Evolutionary conservation across 1,284 basidiomycete species (phyloP).

Genomic region (Melampsora larici-populina): DNA sequence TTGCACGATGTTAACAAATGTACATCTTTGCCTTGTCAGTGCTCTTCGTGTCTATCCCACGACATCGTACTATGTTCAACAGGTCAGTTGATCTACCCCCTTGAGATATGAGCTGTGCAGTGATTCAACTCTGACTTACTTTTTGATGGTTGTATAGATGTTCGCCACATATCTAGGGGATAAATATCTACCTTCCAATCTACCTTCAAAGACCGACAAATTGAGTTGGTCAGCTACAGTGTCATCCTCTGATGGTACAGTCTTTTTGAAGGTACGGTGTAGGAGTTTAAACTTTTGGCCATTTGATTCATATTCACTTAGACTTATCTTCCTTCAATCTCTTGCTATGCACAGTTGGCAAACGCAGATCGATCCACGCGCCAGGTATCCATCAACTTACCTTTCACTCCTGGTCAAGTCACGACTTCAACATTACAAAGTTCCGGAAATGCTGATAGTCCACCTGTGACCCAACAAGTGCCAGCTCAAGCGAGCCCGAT

Average conservation of each 20-base stretch:
- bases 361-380: background rate
- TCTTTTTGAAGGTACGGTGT: background rate
- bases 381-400: background rate
- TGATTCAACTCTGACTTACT: background rate
- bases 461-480: background rate
- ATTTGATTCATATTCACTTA: background rate
- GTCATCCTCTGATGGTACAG: background rate
- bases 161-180: background rate
- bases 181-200: background rate
- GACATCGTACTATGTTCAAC: background rate
- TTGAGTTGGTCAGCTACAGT: background rate
- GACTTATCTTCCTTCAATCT: background rate
- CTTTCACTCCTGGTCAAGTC: background rate
- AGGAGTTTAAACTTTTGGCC: background rate
- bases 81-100: background rate
- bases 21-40: background rate
- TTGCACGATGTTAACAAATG: background rate
- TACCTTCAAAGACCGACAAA: background rate
- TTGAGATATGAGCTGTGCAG: background rate
- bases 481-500: background rate
- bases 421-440: background rate
- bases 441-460: background rate
- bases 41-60: background rate
- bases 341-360: background rate
- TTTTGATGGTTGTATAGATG: background rate